Conservation (phyloP, 192 early-diverging fungal genomes). For the Lunasporangiospora selenospora region DNA sequence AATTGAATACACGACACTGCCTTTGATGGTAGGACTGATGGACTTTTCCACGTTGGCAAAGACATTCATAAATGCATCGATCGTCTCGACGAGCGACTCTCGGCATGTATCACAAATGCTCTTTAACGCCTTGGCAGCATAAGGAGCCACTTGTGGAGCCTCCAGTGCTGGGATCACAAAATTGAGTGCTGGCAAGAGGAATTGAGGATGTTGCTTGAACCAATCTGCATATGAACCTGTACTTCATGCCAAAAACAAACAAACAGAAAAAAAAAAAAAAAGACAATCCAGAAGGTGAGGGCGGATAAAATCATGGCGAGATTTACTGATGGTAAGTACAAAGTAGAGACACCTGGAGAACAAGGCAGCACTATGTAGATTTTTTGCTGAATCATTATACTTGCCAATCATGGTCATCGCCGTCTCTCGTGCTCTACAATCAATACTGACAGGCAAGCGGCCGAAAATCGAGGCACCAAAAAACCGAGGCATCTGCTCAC, state of each 20-base stretch:
- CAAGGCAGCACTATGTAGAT: too few relatives aligned
- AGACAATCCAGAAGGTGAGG: too few relatives aligned
- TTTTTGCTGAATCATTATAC: too few relatives aligned
- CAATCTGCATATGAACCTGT: slow-evolving; percentile 75
- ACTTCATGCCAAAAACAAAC: too few relatives aligned
- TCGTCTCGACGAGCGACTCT: slow-evolving; percentile 61
- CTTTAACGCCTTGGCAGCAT: slow-evolving; percentile 71
- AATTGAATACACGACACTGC: slow-evolving; percentile 43
- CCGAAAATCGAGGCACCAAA: slow-evolving; percentile 65
- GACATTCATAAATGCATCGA: slow-evolving; percentile 64
- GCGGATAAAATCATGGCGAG: too few relatives aligned
- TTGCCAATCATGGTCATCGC: slow-evolving; percentile 56
- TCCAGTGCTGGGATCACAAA: slow-evolving; percentile 68
- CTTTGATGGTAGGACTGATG: slow-evolving; percentile 45
- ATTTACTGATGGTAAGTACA: too few relatives aligned
- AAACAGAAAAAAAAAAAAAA: too few relatives aligned
- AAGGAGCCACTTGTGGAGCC: slow-evolving; percentile 58
- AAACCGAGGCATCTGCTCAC: slow-evolving; percentile 60
- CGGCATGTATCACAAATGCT: slow-evolving; percentile 77
- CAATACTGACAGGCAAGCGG: slow-evolving; percentile 49
- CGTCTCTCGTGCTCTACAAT: slow-evolving; percentile 52
- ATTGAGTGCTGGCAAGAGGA: slow-evolving; percentile 62
- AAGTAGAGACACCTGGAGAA: too few relatives aligned
- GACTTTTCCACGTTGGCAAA: slow-evolving; percentile 61
- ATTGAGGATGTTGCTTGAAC: slow-evolving; percentile 67